Evolutionary conservation across 2,329 filamentous ascomycete genomes (phyloP).

Genomic region (Amesomyces nigricolor): DNA sequence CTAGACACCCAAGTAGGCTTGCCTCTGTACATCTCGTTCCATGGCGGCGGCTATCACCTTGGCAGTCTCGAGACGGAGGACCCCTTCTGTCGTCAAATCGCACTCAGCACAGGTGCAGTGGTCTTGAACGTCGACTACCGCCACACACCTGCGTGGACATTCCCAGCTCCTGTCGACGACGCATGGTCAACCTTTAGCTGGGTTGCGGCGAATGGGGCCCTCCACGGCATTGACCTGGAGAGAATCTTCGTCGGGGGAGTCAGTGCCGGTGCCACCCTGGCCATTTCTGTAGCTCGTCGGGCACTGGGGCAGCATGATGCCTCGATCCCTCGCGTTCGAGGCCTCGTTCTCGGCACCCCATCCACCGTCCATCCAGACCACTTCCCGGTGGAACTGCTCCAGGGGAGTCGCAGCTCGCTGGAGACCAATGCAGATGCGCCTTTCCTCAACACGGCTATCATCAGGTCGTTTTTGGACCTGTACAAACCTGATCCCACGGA

Average conservation of each 20-base stretch:
- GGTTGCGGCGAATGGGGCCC: neutral
- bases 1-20: too few relatives aligned
- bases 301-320: too few relatives aligned
- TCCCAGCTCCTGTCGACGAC: neutral
- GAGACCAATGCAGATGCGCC: too few relatives aligned
- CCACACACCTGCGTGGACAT: neutral
- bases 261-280: neutral
- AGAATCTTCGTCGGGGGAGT: neutral
- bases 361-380: too few relatives aligned
- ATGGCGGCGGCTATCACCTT: neutral
- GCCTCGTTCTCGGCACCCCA: too few relatives aligned
- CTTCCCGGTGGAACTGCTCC: too few relatives aligned
- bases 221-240: neutral
- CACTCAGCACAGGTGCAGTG: neutral
- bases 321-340: too few relatives aligned
- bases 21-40: neutral
- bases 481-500: too few relatives aligned
- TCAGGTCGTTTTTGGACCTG: too few relatives aligned
- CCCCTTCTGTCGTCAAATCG: neutral
- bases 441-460: too few relatives aligned
- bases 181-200: neutral
- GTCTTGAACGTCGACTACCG: slow-evolving; percentile 5
- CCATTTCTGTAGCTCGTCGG: neutral
- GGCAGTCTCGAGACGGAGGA: neutral
- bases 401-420: too few relatives aligned